phyloP scores from a whole-genome alignment of 177 flowering plant species.

The Telopea speciosissima region DNA sequence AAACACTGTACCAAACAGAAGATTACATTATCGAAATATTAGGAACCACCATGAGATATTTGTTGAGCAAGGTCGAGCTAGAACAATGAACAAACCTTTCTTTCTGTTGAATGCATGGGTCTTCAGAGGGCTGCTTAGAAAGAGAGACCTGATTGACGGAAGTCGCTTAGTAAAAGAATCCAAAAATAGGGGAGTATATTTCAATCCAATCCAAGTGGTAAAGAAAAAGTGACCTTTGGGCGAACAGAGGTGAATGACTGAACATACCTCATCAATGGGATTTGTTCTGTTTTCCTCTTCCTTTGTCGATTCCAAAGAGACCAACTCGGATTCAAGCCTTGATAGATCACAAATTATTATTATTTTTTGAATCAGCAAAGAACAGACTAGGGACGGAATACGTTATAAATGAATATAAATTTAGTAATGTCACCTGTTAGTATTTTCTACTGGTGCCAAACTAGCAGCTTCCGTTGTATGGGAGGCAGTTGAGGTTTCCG shows the following conservation, averaged over 20 bases:
- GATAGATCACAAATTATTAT: neutral
- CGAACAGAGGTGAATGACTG: neutral
- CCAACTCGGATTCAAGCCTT: slow-evolving; percentile 15
- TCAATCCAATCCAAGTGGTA: neutral
- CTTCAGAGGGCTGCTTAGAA: slow-evolving; percentile 8
- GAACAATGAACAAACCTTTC: slow-evolving; percentile 25
- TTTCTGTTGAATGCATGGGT: slow-evolving; percentile 12
- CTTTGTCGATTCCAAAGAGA: neutral
- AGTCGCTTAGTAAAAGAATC: neutral
- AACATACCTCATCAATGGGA: neutral
- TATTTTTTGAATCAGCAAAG: no score
- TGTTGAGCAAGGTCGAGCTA: neutral
- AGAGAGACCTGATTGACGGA: slow-evolving; percentile 19
- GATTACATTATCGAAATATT: neutral
- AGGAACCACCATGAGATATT: neutral
- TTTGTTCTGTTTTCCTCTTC: slow-evolving; percentile 6
- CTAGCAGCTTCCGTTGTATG: slow-evolving; percentile 5
- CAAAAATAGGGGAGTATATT: neutral
- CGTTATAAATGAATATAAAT: neutral
- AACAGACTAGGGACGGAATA: neutral
- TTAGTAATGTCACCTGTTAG: slow-evolving; percentile 7
- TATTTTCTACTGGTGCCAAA: slow-evolving; percentile 8
- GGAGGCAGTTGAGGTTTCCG: slow-evolving; percentile 14
- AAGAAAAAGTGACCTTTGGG: neutral
- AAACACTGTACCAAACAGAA: slow-evolving; percentile 11